phyloP scores from a whole-genome alignment of 208 protist genomes.

The Angomonas ambiguus region DNA sequence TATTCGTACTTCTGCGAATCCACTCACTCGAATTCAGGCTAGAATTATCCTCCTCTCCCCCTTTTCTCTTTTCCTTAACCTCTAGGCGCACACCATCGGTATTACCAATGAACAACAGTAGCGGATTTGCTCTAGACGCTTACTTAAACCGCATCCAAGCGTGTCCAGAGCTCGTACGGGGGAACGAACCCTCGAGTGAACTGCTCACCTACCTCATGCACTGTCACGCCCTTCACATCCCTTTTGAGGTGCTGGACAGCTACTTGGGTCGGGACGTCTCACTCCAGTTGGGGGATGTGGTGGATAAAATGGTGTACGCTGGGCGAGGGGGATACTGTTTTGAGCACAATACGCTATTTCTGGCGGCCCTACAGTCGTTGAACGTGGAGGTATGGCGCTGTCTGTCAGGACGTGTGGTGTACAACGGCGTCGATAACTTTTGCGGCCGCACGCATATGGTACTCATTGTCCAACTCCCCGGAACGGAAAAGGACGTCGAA shows the following conservation, averaged over 20 bases:
- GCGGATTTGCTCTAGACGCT: neutral
- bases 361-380: constrained; percentile 13
- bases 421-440: neutral
- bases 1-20: too few relatives aligned
- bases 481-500: neutral
- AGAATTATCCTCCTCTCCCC: too few relatives aligned
- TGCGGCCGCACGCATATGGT: constrained; percentile 14
- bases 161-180: neutral
- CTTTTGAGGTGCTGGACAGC: constrained; percentile 20
- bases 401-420: constrained; percentile 13
- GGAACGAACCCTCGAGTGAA: neutral
- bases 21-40: too few relatives aligned
- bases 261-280: constrained; percentile 19
- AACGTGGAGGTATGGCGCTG: constrained; percentile 11
- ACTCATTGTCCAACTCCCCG: constrained; percentile 6
- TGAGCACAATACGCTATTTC: constrained; percentile 24
- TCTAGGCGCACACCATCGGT: too few relatives aligned
- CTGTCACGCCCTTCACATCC: neutral
- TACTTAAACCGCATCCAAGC: neutral
- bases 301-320: constrained; percentile 24
- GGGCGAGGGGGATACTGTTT: constrained; percentile 25
- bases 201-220: neutral
- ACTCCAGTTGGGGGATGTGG: constrained; percentile 8
- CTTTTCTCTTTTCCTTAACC: too few relatives aligned
- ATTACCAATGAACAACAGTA: neutral